Percentiles rank a stretch among this genome's conserved stretches.
Evolutionary conservation across 768 basidiomycete species (phyloP).

Genomic region (Inosperma sp.): DNA sequence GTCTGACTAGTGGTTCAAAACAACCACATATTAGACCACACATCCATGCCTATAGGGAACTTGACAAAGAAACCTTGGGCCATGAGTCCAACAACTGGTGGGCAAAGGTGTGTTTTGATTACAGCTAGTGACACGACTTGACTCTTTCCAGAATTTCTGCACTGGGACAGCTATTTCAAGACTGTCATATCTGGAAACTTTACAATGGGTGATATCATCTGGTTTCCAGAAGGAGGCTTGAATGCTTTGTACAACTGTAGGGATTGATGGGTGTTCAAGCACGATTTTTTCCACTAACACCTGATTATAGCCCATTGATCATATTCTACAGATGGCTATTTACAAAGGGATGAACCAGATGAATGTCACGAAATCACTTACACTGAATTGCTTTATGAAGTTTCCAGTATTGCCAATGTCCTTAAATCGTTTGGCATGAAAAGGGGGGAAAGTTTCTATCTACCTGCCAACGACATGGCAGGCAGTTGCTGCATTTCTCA

Average conservation of each 20-base stretch:
- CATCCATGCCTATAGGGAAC: slow-evolving; percentile 62
- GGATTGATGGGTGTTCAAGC: slow-evolving; percentile 89
- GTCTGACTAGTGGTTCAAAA: no score
- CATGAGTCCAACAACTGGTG: slow-evolving; percentile 81
- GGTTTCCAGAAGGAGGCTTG: slow-evolving; percentile 94
- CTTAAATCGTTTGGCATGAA: slow-evolving; percentile 31
- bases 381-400: no score
- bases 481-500: slow-evolving; percentile 82
- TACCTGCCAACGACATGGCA: slow-evolving; percentile 98
- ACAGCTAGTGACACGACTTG: neutral
- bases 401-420: slow-evolving; percentile 64
- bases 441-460: slow-evolving; percentile 90
- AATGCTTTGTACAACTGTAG: slow-evolving; percentile 97
- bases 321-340: no score
- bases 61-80: slow-evolving; percentile 70
- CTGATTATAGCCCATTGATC: no score
- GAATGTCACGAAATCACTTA: no score
- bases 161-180: slow-evolving; percentile 88
- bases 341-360: no score
- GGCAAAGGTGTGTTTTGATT: slow-evolving; percentile 54
- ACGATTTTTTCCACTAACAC: no score
- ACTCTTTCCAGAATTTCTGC: slow-evolving; percentile 64
- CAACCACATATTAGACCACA: no score
- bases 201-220: slow-evolving; percentile 78
- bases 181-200: slow-evolving; percentile 83